These are phyloP conservation scores for Moniliophthora roreri DNA, from an alignment of 1,284 basidiomycete species.

Conservation along the genomic window DNA sequence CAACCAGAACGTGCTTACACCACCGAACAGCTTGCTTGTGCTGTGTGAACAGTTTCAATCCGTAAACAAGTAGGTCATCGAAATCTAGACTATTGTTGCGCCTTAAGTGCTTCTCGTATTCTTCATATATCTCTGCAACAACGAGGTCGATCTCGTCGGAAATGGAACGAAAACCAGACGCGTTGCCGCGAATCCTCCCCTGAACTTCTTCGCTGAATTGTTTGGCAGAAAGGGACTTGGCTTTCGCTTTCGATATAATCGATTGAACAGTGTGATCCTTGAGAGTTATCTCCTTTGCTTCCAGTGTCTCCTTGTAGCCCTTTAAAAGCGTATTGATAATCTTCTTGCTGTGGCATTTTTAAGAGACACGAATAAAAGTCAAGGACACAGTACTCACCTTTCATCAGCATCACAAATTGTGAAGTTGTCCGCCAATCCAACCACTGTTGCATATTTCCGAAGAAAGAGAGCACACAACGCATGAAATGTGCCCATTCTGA, in stretches of 20 bases:
- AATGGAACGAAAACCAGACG: slow-evolving; percentile 10
- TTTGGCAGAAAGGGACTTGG: slow-evolving; percentile 61
- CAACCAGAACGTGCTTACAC: slow-evolving; percentile 82
- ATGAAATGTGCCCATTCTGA: slow-evolving; percentile 85
- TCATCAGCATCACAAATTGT: slow-evolving; percentile 84
- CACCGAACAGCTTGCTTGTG: slow-evolving; percentile 57
- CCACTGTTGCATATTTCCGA: slow-evolving; percentile 60
- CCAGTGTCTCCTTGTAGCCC: slow-evolving; percentile 48
- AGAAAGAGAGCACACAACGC: slow-evolving; percentile 76
- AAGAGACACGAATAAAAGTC: slow-evolving; percentile 6
- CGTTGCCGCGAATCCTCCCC: slow-evolving; percentile 11
- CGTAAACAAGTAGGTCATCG: slow-evolving; percentile 83
- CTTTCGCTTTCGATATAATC: slow-evolving; percentile 81
- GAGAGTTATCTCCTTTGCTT: slow-evolving; percentile 49
- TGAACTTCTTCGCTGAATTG: slow-evolving; percentile 34
- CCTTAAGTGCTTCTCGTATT: slow-evolving; percentile 68
- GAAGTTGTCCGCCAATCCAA: slow-evolving; percentile 75
- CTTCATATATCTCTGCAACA: slow-evolving; percentile 59
- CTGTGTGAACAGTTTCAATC: slow-evolving; percentile 67
- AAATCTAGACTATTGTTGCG: slow-evolving; percentile 82
- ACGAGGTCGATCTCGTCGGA: slow-evolving; percentile 35
- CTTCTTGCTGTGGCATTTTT: slow-evolving; percentile 58
- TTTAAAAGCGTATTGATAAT: slow-evolving; percentile 67
- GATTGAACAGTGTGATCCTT: slow-evolving; percentile 62
- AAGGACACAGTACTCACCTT: slow-evolving; percentile 50